Conservation (phyloP, 2,329 filamentous ascomycete genomes). For the Monilinia laxa region DNA sequence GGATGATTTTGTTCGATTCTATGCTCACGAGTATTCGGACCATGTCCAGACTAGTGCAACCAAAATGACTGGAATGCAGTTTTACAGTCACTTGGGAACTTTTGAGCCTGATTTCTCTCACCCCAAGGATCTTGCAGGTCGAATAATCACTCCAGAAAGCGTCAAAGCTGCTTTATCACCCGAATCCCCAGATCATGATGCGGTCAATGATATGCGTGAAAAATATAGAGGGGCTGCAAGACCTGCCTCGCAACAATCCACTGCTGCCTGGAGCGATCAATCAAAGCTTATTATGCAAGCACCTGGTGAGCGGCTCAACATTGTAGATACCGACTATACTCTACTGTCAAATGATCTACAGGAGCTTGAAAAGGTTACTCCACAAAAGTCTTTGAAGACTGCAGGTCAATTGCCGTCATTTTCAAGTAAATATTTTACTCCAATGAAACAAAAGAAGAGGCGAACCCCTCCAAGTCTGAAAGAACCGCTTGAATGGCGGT, state of each 20-base stretch:
- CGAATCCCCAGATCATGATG: slow-evolving; percentile 2
- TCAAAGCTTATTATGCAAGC: not conserved
- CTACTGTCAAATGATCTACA: not conserved
- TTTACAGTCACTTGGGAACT: slow-evolving; percentile 7
- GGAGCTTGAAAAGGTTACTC: not conserved
- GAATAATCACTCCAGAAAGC: slow-evolving; percentile 10
- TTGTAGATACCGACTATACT: not conserved
- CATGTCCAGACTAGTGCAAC: not conserved
- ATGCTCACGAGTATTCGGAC: slow-evolving; percentile 43
- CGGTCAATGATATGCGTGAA: slow-evolving; percentile 2
- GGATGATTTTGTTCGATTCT: slow-evolving; percentile 54
- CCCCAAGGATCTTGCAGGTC: not conserved
- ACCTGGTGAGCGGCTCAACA: not conserved
- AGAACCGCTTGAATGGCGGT: not conserved
- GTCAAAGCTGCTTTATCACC: slow-evolving; percentile 4
- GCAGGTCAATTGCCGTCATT: not conserved
- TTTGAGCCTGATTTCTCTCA: slow-evolving; percentile 9
- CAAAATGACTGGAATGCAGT: slow-evolving; percentile 6
- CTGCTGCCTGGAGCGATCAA: not conserved
- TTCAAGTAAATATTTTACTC: not conserved
- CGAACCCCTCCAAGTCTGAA: too few species aligned
- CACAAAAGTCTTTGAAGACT: not conserved
- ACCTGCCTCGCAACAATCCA: not conserved
- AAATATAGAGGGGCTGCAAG: slow-evolving; percentile 5
- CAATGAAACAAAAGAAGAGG: not conserved